Conservation (phyloP, 768 basidiomycete species). For the Tylopilus subfusipes region DNA sequence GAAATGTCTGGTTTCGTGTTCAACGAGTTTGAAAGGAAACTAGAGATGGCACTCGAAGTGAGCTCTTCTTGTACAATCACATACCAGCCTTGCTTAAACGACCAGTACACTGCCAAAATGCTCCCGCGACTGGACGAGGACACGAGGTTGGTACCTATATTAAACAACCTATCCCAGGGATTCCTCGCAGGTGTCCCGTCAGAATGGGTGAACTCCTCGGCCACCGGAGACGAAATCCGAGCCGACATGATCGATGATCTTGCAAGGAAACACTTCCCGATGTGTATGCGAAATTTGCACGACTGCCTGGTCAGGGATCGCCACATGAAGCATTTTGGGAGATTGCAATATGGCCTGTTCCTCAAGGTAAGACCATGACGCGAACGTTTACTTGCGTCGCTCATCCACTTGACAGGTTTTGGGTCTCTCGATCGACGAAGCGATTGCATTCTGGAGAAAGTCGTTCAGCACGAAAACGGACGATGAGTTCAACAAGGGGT, state of each 20-base stretch:
- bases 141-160: constrained; percentile 81
- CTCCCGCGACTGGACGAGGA: constrained; percentile 94
- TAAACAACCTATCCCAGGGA: constrained; percentile 88
- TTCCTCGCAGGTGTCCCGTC: constrained; percentile 89
- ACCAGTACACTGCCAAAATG: constrained; percentile 76
- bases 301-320: constrained; percentile 70
- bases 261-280: constrained; percentile 84
- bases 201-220: constrained; percentile 63
- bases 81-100: constrained; percentile 8
- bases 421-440: constrained; percentile 92
- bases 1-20: constrained; percentile 84
- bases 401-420: constrained; percentile 56
- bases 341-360: constrained; percentile 90
- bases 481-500: constrained; percentile 96
- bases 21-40: constrained; percentile 73
- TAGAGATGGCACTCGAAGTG: constrained; percentile 79
- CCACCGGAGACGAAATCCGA: constrained; percentile 64
- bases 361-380: constrained; percentile 63
- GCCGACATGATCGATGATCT: constrained; percentile 94
- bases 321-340: constrained; percentile 90
- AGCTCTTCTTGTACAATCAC: constrained; percentile 8
- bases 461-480: constrained; percentile 78
- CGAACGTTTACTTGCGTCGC: neutral
- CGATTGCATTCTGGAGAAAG: constrained; percentile 88
- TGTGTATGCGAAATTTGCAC: constrained; percentile 93